These are phyloP conservation scores for Ganoderma resinaceum DNA, from an alignment of 1,284 basidiomycete genomes.

Conservation along the genomic window DNA sequence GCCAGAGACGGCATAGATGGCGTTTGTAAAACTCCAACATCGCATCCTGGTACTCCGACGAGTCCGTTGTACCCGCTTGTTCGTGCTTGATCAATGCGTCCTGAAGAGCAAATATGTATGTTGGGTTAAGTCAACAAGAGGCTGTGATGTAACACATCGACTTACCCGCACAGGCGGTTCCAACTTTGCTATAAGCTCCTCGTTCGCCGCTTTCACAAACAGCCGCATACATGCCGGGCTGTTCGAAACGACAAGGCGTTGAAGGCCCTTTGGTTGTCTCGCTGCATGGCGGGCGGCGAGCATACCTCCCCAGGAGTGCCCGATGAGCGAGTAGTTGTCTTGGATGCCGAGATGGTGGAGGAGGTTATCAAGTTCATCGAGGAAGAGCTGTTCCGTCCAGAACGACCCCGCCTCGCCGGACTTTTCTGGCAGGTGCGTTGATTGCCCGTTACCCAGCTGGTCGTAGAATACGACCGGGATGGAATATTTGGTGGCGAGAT, in stretches of 20 bases:
- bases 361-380: constrained; percentile 57
- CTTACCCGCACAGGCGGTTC: neutral
- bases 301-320: constrained; percentile 63
- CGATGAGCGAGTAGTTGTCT: constrained; percentile 49
- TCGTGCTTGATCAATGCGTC: constrained; percentile 56
- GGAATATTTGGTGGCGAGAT: constrained; percentile 36
- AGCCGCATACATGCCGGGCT: constrained; percentile 41
- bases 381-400: constrained; percentile 56
- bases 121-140: neutral
- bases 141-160: neutral
- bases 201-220: constrained; percentile 43
- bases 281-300: constrained; percentile 45
- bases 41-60: constrained; percentile 53
- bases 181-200: constrained; percentile 30
- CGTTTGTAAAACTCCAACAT: constrained; percentile 50
- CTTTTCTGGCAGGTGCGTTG: constrained; percentile 50
- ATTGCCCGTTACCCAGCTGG: constrained; percentile 54
- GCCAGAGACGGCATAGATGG: constrained; percentile 54
- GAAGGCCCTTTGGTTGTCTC: constrained; percentile 46
- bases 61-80: constrained; percentile 50
- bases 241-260: constrained; percentile 46
- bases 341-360: constrained; percentile 47
- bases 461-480: constrained; percentile 59
- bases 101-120: constrained; percentile 7
- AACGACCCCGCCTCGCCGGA: constrained; percentile 41